Base-by-base conservation (phyloP, 495 filamentous ascomycete species). In the Lasiosphaeriaceae sp. region DNA sequence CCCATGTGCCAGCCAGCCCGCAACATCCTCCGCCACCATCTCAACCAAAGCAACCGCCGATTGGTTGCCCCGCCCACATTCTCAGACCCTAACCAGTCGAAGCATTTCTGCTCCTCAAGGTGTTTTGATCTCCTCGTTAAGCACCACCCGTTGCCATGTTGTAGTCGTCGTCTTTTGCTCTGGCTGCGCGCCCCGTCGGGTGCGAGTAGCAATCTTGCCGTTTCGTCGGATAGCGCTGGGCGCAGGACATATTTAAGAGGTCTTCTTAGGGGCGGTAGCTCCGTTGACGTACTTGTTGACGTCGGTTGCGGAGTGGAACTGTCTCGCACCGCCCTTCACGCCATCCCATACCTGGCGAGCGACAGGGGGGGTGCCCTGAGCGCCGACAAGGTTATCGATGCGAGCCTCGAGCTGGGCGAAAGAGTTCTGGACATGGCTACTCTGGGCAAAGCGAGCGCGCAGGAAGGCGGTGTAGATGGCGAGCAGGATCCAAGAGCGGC, bases 401-500 rank as follows among this genome's bases (percentile, higher is more conserved):
- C 90, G 83, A 22, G 85, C 84, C 60, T 84, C 86, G 52, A 93
- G 69, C 55, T 87, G 80, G 55, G 78, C 74, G 62, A 97, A 84
- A 39, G 90, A 87, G 61, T 84, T 83, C 76, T 93, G 88, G 24
- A 97, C 89, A 65, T 97, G 97, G 51, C 72, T 81, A 79, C 92
- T 96, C 81, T 97, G 95, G 55, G 90, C 80, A 72, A 86, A 92
- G 62, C 94, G 83, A 35, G 91, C 86, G 52, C 94, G 89, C 70
- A 97, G 85, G 84, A 98, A 98, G 62, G 84, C 81, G 62, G 91
- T 88, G 80, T 97, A 98, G 74, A 94, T 67, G 47, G 79, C 71
- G 37, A 97, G 68, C 24, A 97, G 78, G 68, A 97, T 82, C 90
- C 93, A 96, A 68, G 89, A 92, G 54, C 91, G 87, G 71, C 87